phyloP scores from a whole-genome alignment of 2,329 filamentous ascomycete genomes.

The Phoma herbarum region DNA sequence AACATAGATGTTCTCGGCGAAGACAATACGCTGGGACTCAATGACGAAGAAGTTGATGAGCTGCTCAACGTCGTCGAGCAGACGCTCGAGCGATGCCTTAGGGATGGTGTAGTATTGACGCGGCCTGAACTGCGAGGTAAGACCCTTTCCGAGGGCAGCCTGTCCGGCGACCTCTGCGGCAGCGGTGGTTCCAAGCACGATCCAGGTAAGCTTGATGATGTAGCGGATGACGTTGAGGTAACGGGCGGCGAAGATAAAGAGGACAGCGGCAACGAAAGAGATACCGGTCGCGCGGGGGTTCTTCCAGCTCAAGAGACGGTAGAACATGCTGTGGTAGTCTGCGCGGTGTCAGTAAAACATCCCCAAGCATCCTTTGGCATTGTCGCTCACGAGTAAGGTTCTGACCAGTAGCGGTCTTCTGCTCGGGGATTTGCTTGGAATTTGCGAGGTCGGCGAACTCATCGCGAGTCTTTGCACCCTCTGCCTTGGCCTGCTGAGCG shows the following conservation, averaged over 20 bases:
- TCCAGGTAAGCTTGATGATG: slow-evolving; percentile 67
- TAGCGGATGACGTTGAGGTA: slow-evolving; percentile 70
- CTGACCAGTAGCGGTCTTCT: slow-evolving; percentile 67
- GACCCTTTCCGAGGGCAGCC: slow-evolving; percentile 64
- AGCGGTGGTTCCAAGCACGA: slow-evolving; percentile 67
- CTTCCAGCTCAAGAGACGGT: slow-evolving; percentile 72
- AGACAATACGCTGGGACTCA: slow-evolving; percentile 71
- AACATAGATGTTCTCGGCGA: slow-evolving; percentile 70
- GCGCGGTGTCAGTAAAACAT: slow-evolving; percentile 26
- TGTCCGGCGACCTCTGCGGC: slow-evolving; percentile 66
- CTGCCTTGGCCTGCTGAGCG: slow-evolving; percentile 64
- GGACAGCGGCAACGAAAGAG: slow-evolving; percentile 64
- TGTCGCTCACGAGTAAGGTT: slow-evolving; percentile 65
- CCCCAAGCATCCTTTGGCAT: not conserved
- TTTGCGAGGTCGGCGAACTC: slow-evolving; percentile 68
- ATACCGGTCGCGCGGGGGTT: slow-evolving; percentile 70
- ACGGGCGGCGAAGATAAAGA: slow-evolving; percentile 69
- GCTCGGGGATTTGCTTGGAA: slow-evolving; percentile 61
- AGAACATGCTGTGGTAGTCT: slow-evolving; percentile 74
- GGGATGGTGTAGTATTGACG: slow-evolving; percentile 72
- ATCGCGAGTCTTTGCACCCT: slow-evolving; percentile 64
- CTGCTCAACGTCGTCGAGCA: slow-evolving; percentile 70
- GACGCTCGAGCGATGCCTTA: slow-evolving; percentile 68
- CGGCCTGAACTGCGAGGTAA: slow-evolving; percentile 69
- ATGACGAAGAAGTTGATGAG: slow-evolving; percentile 74